Conservation (phyloP, 1,139 yeast species). For the Yamadazyma conglobata region DNA sequence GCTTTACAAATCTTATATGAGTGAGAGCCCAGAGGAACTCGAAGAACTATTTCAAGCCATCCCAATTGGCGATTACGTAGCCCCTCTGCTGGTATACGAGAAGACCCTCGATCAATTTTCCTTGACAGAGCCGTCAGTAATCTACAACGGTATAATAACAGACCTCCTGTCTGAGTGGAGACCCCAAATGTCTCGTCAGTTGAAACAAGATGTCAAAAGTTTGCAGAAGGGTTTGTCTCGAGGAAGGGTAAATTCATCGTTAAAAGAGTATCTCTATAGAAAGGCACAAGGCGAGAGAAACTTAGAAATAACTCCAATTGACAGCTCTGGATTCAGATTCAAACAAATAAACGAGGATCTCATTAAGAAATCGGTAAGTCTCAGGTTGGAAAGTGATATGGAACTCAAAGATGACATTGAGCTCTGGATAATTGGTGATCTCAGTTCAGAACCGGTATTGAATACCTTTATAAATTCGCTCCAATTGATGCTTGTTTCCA, state of each 20-base stretch:
- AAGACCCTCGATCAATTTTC: conserved; percentile 31
- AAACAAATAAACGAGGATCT: conserved; percentile 30
- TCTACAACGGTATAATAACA: conserved; percentile 71
- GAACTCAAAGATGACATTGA: conserved; percentile 23
- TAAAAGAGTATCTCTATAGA: conserved; percentile 31
- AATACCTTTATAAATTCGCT: conserved; percentile 41
- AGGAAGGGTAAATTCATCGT: conserved; percentile 18
- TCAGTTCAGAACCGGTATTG: conserved; percentile 30
- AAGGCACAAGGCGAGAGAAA: conserved; percentile 34
- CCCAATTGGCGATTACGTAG: conserved; percentile 15
- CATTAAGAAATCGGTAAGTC: conserved; percentile 19
- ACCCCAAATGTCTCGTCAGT: conserved; percentile 34
- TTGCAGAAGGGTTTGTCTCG: conserved; percentile 23
- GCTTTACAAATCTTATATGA: conserved; percentile 35
- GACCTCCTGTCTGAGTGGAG: conserved; percentile 40
- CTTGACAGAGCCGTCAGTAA: conserved; percentile 48
- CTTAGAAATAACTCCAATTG: conserved; percentile 31
- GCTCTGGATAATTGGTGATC: conserved; percentile 58
- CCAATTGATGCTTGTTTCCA: conserved; percentile 27
- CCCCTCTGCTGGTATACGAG: conserved; percentile 24
- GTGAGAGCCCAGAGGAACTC: conserved; percentile 24
- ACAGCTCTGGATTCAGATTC: conserved; percentile 32
- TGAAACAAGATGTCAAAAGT: conserved; percentile 33
- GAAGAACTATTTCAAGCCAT: conserved; percentile 23
- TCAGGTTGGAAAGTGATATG: conserved; percentile 16